Base-by-base conservation (phyloP, 2,329 filamentous ascomycete species). In the Xylaria sp. region DNA sequence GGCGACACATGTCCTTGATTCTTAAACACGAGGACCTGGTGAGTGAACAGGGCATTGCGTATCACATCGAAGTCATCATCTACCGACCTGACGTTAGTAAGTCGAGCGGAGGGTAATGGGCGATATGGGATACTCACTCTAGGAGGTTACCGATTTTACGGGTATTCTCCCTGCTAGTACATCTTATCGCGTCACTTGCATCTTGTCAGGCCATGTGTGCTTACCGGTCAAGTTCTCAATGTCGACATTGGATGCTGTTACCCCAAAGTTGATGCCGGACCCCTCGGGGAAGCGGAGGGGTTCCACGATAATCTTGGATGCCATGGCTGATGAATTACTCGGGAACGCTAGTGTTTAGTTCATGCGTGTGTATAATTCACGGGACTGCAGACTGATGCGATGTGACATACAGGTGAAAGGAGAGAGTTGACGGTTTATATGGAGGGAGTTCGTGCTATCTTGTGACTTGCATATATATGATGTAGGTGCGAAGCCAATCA, bases 1-100 rank as follows among this genome's bases (percentile, higher is more conserved):
- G 92, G 90, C 0, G 90, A 87, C 28, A 91, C 82, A 51, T 87
- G 83, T 52, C 82, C 76, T 77, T 94, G 91, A 76, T 88, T 83
- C 78, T 91, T 93, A 82, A 94, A 87, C 33, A 94, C 85, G 12
- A 94, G 83, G 15, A 94, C 87, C 69, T 92, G 90, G 76, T 92
- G 82, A 13, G 81, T 84, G 83, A 92, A 94, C 4, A 94, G 86
- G 1, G 91, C 88, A 20, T 89, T 80, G 68, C 85, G 87, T 75
- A 94, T 89, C 23, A 84, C 78, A 8, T 84, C 81, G 76, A 93
- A 93, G 75, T 92, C 89, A 72, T 83, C 83, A 72, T 92, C 90
- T 88, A 71, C 31, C n/a, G 62, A 60, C 18, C 18, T 18, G 39
- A 48, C 23, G 69, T 77, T 57, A 77, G 72, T 62, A n/a, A 20